These are phyloP conservation scores for Rhizophagus clarus DNA, from an alignment of 192 early-diverging fungal species.

Conservation along the genomic window DNA sequence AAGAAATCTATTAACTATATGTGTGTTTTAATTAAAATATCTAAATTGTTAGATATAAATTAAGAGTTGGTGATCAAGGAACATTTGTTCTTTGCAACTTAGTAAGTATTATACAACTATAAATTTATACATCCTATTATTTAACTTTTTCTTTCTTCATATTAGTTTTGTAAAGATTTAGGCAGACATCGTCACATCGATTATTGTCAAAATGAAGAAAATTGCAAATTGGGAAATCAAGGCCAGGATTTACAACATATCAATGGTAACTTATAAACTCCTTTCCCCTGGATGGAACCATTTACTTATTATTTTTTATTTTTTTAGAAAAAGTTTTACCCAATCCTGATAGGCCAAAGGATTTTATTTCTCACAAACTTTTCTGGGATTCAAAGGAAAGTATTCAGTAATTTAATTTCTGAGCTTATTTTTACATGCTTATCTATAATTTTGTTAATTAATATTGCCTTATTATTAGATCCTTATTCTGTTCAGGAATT, in stretches of 20 bases:
- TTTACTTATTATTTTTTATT: background rate
- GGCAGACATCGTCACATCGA: conserved; percentile 32
- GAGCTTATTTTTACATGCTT: too few species aligned
- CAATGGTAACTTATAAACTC: background rate
- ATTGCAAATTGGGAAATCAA: conserved; percentile 3
- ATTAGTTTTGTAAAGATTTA: conserved; percentile 11
- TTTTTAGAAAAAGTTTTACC: background rate
- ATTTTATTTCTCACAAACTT: conserved; percentile 29
- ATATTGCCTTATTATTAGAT: too few species aligned
- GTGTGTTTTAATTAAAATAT: background rate
- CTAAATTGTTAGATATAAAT: conserved; percentile 5
- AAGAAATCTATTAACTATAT: background rate
- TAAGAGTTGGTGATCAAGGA: conserved; percentile 26
- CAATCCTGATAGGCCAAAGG: conserved; percentile 9
- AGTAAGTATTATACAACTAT: background rate
- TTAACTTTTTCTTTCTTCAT: background rate
- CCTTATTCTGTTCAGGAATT: conserved; percentile 28
- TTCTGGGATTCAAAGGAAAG: conserved; percentile 35
- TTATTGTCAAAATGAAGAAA: conserved; percentile 19
- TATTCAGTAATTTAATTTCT: too few species aligned
- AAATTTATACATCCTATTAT: background rate
- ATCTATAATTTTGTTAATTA: too few species aligned
- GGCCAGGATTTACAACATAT: background rate
- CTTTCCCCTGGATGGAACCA: too few species aligned
- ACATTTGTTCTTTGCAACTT: conserved; percentile 26